Conservation (phyloP, 495 filamentous ascomycete genomes). For the Penicillium goetzii region DNA sequence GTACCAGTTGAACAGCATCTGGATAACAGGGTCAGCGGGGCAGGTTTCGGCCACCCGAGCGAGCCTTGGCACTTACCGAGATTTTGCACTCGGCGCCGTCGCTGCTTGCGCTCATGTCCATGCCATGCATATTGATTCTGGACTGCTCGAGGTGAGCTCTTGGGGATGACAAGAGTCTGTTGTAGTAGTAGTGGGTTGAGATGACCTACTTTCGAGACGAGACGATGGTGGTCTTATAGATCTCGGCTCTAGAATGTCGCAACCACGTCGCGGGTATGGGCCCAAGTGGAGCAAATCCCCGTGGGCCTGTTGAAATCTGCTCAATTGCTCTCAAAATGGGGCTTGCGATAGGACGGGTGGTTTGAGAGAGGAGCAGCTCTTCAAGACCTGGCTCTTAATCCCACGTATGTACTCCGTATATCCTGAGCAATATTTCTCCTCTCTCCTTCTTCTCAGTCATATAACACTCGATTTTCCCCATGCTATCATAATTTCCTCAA, state of each 20-base stretch:
- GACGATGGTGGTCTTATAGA: slow-evolving; percentile 16
- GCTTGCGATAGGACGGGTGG: neutral
- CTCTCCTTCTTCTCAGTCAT: neutral
- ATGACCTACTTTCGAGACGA: neutral
- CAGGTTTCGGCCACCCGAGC: slow-evolving; percentile 4
- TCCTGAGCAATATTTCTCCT: neutral
- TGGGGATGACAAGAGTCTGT: neutral
- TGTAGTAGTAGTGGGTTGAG: neutral
- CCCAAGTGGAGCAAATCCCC: slow-evolving; percentile 19
- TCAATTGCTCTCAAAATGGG: slow-evolving; percentile 25
- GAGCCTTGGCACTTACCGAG: slow-evolving; percentile 28
- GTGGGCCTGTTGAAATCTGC: slow-evolving; percentile 24
- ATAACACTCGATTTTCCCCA: neutral
- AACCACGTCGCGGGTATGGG: neutral
- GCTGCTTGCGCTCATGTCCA: slow-evolving; percentile 28
- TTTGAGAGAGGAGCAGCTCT: neutral
- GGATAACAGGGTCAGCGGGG: slow-evolving; percentile 5
- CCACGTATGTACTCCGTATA: neutral
- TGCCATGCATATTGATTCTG: slow-evolving; percentile 21
- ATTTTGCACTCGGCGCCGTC: slow-evolving; percentile 29
- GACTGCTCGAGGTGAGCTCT: neutral
- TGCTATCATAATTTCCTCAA: neutral
- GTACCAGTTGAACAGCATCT: slow-evolving; percentile 78
- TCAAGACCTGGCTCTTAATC: neutral
- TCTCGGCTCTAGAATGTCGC: neutral